A percentile compares a stretch with the other conserved stretches of the same genome.
Evolutionary conservation across 345 rosid species (phyloP).

Genomic region (Gynandropsis gynandra): DNA sequence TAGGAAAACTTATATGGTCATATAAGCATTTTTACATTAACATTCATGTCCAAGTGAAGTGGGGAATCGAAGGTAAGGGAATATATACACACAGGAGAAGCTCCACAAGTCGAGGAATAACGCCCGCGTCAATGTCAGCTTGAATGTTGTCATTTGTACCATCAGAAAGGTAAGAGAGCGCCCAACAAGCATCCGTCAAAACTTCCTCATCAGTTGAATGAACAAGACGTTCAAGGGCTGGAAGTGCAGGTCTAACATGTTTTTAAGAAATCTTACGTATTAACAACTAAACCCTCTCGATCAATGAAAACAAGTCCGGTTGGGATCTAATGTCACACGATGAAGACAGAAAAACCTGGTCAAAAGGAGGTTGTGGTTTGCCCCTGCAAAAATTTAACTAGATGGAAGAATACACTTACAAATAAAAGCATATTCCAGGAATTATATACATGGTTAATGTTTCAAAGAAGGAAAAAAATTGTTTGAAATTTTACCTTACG

Average conservation of each 20-base stretch:
- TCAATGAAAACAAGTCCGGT: too few relatives aligned
- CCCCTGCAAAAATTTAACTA: constrained; percentile 78
- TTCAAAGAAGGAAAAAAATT: background rate
- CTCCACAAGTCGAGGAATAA: constrained; percentile 51
- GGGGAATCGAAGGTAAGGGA: background rate
- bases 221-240: constrained; percentile 50
- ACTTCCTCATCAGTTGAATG: constrained; percentile 62
- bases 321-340: too few relatives aligned
- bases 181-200: constrained; percentile 69
- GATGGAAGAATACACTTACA: too few relatives aligned
- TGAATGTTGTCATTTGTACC: constrained; percentile 67
- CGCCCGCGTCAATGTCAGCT: constrained; percentile 58
- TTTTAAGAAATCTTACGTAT: too few relatives aligned
- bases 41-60: too few relatives aligned
- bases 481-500: constrained; percentile 36
- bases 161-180: constrained; percentile 61
- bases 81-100: constrained; percentile 38
- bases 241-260: constrained; percentile 42
- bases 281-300: too few relatives aligned
- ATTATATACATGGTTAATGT: background rate
- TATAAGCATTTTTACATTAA: too few relatives aligned
- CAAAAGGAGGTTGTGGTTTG: constrained; percentile 72
- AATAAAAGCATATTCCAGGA: too few relatives aligned
- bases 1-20: background rate
- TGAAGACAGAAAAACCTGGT: constrained; percentile 37